Evolutionary conservation across 352 stramenopile genomes (phyloP).

Genomic region (Poterioochromonas sp.): DNA sequence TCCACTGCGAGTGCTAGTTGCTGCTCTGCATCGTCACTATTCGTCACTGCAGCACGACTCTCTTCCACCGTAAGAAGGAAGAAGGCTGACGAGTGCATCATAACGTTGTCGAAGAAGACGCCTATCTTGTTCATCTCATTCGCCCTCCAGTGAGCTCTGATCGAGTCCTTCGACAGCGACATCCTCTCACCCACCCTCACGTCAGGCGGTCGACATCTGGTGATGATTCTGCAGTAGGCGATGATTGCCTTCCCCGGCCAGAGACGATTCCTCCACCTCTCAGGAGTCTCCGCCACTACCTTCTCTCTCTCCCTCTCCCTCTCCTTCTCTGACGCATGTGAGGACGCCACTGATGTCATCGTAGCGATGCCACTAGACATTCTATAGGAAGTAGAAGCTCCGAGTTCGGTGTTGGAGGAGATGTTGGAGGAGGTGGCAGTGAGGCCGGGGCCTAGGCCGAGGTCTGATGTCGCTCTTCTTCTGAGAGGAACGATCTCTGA

Average conservation of each 20-base stretch:
- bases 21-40: not conserved
- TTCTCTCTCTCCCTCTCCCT: too few relatives aligned
- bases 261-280: not conserved
- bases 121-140: not conserved
- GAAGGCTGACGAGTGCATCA: not conserved
- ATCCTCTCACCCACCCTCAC: not conserved
- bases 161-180: not conserved
- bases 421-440: too few relatives aligned
- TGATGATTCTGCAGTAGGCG: not conserved
- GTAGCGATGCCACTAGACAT: too few relatives aligned
- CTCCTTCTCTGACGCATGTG: too few relatives aligned
- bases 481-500: too few relatives aligned
- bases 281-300: not conserved
- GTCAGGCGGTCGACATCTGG: not conserved
- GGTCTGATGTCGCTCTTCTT: too few relatives aligned
- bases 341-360: too few relatives aligned
- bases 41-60: conserved; percentile 6
- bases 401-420: too few relatives aligned
- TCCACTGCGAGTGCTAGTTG: too few relatives aligned
- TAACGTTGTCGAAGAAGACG: not conserved
- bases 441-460: too few relatives aligned
- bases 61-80: conserved; percentile 7
- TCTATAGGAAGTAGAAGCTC: too few relatives aligned
- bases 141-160: not conserved
- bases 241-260: conserved; percentile 6